Conservation (phyloP, 2,329 filamentous ascomycete genomes). For the Thielaviopsis euricoi region DNA sequence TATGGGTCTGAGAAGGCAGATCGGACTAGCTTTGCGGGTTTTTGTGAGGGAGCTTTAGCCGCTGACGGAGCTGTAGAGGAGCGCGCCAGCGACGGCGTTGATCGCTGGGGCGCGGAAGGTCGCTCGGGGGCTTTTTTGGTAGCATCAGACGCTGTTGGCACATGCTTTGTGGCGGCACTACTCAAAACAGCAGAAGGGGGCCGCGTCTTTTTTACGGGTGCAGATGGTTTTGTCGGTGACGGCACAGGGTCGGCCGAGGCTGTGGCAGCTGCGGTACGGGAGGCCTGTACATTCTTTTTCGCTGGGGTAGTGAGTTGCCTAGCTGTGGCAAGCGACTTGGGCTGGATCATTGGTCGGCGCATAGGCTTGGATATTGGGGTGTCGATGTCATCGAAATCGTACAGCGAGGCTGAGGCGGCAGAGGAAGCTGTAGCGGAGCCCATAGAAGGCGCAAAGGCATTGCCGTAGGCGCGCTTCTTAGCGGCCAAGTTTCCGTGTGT, state of each 20-base stretch:
- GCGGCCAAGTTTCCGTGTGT: conserved; percentile 12
- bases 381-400: conserved; percentile 11
- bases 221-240: conserved; percentile 12
- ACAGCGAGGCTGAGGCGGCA: conserved; percentile 8
- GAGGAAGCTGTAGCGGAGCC: conserved; percentile 7
- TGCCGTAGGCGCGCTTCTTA: conserved; percentile 12
- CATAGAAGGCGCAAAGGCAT: conserved; percentile 7
- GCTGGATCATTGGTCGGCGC: conserved; percentile 3
- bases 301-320: neutral
- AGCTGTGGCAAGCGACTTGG: conserved; percentile 6
- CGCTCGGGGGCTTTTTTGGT: neutral
- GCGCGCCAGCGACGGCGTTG: conserved; percentile 2
- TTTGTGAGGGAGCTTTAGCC: neutral
- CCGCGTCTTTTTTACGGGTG: conserved; percentile 6
- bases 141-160: neutral
- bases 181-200: conserved; percentile 3
- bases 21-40: conserved; percentile 1
- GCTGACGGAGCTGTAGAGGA: neutral
- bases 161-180: neutral
- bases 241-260: conserved; percentile 14
- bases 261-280: neutral
- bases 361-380: neutral
- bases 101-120: neutral
- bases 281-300: neutral
- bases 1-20: conserved; percentile 6